Conservation (phyloP, 2,329 filamentous ascomycete species). For the Malbranchea cinnamomea region DNA sequence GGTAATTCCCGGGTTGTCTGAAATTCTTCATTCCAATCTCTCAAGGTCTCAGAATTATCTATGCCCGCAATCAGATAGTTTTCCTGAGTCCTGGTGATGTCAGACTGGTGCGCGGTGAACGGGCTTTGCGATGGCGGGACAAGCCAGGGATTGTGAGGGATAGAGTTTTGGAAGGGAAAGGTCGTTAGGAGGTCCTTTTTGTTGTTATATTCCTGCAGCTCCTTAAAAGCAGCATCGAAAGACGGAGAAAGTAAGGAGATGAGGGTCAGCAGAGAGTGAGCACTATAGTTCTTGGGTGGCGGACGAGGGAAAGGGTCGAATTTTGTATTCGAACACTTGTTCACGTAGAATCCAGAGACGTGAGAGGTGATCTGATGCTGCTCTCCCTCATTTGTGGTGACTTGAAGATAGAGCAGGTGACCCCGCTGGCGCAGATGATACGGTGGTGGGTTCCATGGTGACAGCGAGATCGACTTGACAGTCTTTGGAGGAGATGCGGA, state of each 20-base stretch:
- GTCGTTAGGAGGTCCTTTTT: slow-evolving; percentile 76
- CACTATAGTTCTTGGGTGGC: slow-evolving; percentile 59
- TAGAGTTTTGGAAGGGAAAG: slow-evolving; percentile 90
- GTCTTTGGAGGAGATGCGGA: slow-evolving; percentile 67
- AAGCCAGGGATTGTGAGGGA: slow-evolving; percentile 83
- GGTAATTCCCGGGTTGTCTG: slow-evolving; percentile 91
- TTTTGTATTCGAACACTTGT: slow-evolving; percentile 87
- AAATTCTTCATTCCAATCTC: slow-evolving; percentile 99
- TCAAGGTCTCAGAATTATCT: slow-evolving; percentile 83
- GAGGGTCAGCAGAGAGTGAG: slow-evolving; percentile 75
- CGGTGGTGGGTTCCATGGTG: slow-evolving; percentile 91
- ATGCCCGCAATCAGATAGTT: slow-evolving; percentile 78
- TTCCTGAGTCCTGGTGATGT: slow-evolving; percentile 83
- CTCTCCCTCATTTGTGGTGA: slow-evolving; percentile 88
- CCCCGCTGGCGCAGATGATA: slow-evolving; percentile 82
- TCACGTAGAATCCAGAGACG: slow-evolving; percentile 90
- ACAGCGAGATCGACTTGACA: slow-evolving; percentile 74
- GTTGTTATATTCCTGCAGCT: slow-evolving; percentile 72
- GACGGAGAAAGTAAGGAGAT: slow-evolving; percentile 68
- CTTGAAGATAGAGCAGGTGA: slow-evolving; percentile 77
- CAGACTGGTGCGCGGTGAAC: slow-evolving; percentile 57
- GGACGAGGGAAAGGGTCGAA: slow-evolving; percentile 79
- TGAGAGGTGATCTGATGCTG: slow-evolving; percentile 87
- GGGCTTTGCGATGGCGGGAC: slow-evolving; percentile 52
- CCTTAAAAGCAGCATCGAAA: slow-evolving; percentile 60